Base-by-base conservation (phyloP, 1,139 yeast species). In the Pichia sp. region DNA sequence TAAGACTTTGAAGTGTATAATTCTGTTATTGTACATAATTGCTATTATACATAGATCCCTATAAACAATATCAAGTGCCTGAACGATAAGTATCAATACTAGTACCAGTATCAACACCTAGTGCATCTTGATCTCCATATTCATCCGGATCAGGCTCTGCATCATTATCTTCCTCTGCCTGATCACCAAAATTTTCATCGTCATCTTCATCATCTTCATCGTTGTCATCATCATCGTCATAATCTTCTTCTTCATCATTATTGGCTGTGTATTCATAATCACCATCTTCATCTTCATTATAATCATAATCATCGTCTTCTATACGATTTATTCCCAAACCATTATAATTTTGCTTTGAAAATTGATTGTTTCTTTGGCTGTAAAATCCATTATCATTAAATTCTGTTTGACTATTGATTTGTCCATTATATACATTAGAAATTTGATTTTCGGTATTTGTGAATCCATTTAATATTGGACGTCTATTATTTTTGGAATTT, bases 231-330 rank as follows among this genome's bases (percentile, higher is more conserved):
- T 51, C 46, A 11, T 44, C 43, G 18, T 45, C 50, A 15, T 40
- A 53, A 29, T 55, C 56, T 7, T 49, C 53, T 3, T 55, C 55
- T 7, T 51, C 55, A 12, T 47, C 48, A 16, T 40, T 40, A 29
- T 50, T 54, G 4, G 54, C 56, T 2, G 51, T 57, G 20, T 48
- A 46, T 18, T 46, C 43, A 4, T 48, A 37, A 39, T 49, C 52
- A 1, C 42, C 49, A 26, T 46, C 53, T 8, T 40, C 53, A 37
- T 42, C 49, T 4, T 49, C 52, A 18, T 43, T 39, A 15, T 40
- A 34, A 20, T 24, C 40, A 25, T 29, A 36, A 22, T 39, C 42
- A 9, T 50, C 40, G 11, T 43, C 38, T 18, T 38, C 36, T 24
- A 45, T 40, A 15, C 44, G 43, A 16, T 50, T 35, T 0, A 16